phyloP scores from a whole-genome alignment of 108 stramenopile species.

The Cyclotella distinguenda region DNA sequence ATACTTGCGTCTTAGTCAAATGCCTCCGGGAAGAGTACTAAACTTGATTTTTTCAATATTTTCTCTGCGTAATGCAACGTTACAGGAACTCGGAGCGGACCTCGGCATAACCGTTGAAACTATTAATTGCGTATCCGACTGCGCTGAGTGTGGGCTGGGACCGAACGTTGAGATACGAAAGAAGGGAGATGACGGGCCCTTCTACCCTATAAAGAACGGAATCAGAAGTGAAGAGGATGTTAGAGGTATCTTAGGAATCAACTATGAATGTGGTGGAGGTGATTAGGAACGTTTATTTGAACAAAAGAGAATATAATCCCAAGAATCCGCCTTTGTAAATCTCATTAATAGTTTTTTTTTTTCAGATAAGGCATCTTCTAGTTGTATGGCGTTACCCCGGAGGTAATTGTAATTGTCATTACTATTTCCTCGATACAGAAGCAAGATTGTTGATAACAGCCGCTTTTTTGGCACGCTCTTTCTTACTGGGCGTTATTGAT shows the following conservation, averaged over 20 bases:
- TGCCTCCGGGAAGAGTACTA: too few species aligned
- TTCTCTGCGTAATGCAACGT: too few species aligned
- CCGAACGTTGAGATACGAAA: conserved; percentile 67
- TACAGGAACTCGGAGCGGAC: conserved; percentile 46
- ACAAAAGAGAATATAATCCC: too few species aligned
- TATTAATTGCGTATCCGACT: conserved; percentile 67
- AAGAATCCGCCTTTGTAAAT: too few species aligned
- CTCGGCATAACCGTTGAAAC: conserved; percentile 58
- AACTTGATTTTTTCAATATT: too few species aligned
- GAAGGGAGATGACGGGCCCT: conserved; percentile 64
- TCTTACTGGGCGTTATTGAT: conserved; percentile 32
- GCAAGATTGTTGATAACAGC: conserved; percentile 20
- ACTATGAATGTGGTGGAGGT: conserved; percentile 3
- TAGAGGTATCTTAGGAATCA: conserved; percentile 57
- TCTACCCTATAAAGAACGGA: conserved; percentile 68
- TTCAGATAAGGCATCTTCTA: background rate
- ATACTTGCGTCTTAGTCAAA: too few species aligned
- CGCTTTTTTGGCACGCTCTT: conserved; percentile 37
- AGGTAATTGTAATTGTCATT: background rate
- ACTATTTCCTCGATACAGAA: conserved; percentile 8
- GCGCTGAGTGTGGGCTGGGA: conserved; percentile 73
- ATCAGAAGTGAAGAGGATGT: conserved; percentile 66
- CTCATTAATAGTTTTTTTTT: too few species aligned
- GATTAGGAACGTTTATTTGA: too few species aligned
- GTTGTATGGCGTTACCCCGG: background rate